These are phyloP conservation scores for Plasmodium malariae DNA, from an alignment of 169 alveolate genomes.

Conservation along the genomic window DNA sequence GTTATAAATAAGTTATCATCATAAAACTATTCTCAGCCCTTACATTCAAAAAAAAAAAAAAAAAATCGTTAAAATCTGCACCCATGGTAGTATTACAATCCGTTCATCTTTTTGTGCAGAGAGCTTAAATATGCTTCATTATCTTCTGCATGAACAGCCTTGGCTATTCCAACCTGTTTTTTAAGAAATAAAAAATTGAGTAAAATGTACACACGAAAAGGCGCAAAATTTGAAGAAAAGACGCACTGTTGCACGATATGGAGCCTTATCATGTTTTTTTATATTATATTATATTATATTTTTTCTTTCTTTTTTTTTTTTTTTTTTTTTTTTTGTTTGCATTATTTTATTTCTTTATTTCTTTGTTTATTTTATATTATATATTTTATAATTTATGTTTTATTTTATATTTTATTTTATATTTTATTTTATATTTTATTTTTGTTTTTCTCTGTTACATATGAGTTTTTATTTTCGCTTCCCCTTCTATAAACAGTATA, in stretches of 20 bases:
- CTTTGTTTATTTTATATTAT: too few species aligned
- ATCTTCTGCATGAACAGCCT: slow-evolving; percentile 77
- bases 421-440: neutral
- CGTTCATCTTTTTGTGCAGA: slow-evolving; percentile 23
- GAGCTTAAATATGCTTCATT: slow-evolving; percentile 24
- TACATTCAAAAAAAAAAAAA: too few species aligned
- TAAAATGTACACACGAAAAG: neutral
- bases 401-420: neutral
- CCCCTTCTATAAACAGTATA: slow-evolving; percentile 89
- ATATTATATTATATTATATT: too few species aligned
- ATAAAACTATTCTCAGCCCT: too few species aligned
- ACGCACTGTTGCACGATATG: too few species aligned
- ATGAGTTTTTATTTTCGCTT: slow-evolving; percentile 35
- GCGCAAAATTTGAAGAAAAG: too few species aligned
- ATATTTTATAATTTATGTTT: neutral
- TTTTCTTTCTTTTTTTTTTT: too few species aligned
- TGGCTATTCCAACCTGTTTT: slow-evolving; percentile 85
- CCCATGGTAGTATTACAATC: neutral
- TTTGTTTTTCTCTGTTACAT: slow-evolving; percentile 74
- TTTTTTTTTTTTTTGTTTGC: too few species aligned
- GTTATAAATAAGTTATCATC: too few species aligned
- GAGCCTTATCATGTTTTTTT: too few species aligned
- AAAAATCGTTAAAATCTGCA: neutral
- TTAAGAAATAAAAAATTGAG: neutral
- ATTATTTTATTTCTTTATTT: too few species aligned